These are phyloP conservation scores for grape (Vitis vinifera) DNA, from an alignment of 164 flowering plant genomes.

Conservation along the genomic window DNA sequence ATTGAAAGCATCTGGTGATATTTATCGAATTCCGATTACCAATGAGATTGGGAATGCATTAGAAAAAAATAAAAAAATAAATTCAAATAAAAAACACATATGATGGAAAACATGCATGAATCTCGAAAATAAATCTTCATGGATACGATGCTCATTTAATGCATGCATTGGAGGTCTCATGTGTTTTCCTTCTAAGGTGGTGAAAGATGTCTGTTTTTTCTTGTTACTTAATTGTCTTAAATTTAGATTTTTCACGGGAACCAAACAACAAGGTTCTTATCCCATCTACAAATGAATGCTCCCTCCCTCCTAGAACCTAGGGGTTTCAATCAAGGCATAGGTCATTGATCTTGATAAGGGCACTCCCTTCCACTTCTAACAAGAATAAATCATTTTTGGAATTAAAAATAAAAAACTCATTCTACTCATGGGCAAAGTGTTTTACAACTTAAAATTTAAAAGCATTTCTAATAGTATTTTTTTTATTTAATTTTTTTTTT, in stretches of 20 bases:
- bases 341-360: background rate
- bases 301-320: constrained; percentile 21
- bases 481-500: background rate
- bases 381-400: no score
- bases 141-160: constrained; percentile 50
- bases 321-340: constrained; percentile 7
- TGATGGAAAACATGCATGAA: constrained; percentile 27
- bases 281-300: background rate
- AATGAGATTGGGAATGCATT: no score
- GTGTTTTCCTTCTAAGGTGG: constrained; percentile 37
- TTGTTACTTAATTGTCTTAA: constrained; percentile 20
- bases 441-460: no score
- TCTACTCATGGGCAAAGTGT: no score
- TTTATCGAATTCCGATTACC: no score
- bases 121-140: constrained; percentile 42
- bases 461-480: no score
- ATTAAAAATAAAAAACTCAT: no score
- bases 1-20: no score
- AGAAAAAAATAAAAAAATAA: background rate
- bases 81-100: no score
- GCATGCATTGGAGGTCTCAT: constrained; percentile 45
- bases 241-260: constrained; percentile 5
- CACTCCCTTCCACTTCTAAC: background rate
- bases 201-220: constrained; percentile 59
- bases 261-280: constrained; percentile 17